phyloP scores from a whole-genome alignment of 1,284 basidiomycete species.

The Puccinia sorghi region DNA sequence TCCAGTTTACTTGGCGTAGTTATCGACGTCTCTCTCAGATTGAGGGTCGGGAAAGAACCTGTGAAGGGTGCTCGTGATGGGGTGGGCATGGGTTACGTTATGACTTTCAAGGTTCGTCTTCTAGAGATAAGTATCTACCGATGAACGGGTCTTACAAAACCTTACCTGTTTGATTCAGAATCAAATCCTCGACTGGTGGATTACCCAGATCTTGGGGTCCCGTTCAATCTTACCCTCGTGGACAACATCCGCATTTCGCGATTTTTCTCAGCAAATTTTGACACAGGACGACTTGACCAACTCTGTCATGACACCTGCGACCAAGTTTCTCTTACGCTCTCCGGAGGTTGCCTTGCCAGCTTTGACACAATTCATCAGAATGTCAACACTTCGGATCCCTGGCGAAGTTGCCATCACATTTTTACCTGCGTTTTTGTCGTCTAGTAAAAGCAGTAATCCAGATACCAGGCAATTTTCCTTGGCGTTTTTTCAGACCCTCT shows the following conservation, averaged over 20 bases:
- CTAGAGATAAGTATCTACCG: not conserved
- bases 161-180: slow-evolving; percentile 21
- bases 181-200: slow-evolving; percentile 47
- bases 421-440: slow-evolving; percentile 68
- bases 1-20: slow-evolving; percentile 53
- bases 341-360: slow-evolving; percentile 69
- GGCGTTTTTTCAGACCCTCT: slow-evolving; percentile 66
- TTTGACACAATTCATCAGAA: slow-evolving; percentile 30
- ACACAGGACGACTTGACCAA: slow-evolving; percentile 63
- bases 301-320: slow-evolving; percentile 67
- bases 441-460: slow-evolving; percentile 75
- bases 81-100: slow-evolving; percentile 51
- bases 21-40: slow-evolving; percentile 55
- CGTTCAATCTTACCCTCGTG: slow-evolving; percentile 53
- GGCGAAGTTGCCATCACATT: slow-evolving; percentile 67
- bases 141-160: slow-evolving; percentile 30
- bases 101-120: slow-evolving; percentile 50
- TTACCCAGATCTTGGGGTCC: slow-evolving; percentile 52
- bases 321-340: slow-evolving; percentile 72
- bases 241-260: slow-evolving; percentile 56
- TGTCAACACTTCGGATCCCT: slow-evolving; percentile 66
- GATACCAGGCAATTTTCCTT: slow-evolving; percentile 67
- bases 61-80: slow-evolving; percentile 51
- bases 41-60: slow-evolving; percentile 52
- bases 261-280: slow-evolving; percentile 66